phyloP scores from a whole-genome alignment of 202 grass and related monocot genomes.

The Schoenoplectus tabernaemontani region DNA sequence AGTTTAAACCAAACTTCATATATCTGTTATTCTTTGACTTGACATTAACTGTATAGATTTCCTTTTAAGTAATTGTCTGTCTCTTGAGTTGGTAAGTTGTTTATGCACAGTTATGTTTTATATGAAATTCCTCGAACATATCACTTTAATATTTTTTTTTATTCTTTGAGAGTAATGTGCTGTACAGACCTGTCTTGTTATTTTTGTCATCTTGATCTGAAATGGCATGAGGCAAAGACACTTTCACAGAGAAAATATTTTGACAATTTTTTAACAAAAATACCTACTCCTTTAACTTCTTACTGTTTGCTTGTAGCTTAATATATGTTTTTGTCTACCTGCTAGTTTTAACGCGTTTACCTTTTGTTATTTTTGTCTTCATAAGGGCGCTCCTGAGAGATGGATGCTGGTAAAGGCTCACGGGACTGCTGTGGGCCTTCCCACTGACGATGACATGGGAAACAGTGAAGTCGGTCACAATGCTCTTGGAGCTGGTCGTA shows the following conservation, averaged over 20 bases:
- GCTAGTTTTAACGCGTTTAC: background rate
- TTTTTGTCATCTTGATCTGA: background rate
- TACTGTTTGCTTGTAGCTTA: background rate
- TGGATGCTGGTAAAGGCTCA: conserved; percentile 96
- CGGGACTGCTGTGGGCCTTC: conserved; percentile 89
- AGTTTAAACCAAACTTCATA: background rate
- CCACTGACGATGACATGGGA: conserved; percentile 95
- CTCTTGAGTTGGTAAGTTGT: background rate
- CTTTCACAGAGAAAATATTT: background rate
- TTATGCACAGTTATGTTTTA: background rate
- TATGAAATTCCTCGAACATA: background rate
- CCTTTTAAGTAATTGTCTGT: background rate
- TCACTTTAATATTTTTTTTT: background rate
- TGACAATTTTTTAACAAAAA: background rate
- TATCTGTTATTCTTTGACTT: background rate
- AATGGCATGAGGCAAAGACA: background rate
- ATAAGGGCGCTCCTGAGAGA: conserved; percentile 77
- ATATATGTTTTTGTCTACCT: background rate
- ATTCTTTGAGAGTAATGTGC: background rate
- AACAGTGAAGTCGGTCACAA: conserved; percentile 99
- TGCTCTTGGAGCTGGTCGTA: conserved; percentile 88
- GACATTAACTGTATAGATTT: too few species aligned
- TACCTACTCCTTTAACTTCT: background rate
- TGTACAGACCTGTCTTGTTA: too few species aligned
- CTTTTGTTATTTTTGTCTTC: conserved; percentile 3